phyloP scores from a whole-genome alignment of 345 rosid genomes.

The Sisymbrium altissimum region DNA sequence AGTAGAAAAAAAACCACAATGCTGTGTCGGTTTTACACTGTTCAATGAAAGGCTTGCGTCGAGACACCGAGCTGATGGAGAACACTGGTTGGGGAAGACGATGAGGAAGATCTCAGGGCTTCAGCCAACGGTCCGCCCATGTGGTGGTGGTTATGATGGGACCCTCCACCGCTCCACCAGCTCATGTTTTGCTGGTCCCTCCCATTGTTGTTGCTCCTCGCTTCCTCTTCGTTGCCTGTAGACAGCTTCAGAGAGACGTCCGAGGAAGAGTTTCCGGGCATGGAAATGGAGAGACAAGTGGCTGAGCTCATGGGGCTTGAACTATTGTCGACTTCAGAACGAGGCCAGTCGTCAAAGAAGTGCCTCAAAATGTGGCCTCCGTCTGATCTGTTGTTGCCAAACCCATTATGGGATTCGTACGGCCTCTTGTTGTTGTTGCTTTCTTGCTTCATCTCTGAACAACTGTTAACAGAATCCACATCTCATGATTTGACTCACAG shows the following conservation, averaged over 20 bases:
- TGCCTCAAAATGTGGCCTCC: conserved; percentile 65
- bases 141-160: conserved; percentile 35
- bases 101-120: conserved; percentile 61
- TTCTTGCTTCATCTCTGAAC: conserved; percentile 45
- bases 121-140: conserved; percentile 95
- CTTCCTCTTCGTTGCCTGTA: conserved; percentile 57
- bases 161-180: conserved; percentile 61
- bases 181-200: conserved; percentile 54
- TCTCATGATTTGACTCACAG: background rate
- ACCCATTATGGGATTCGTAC: conserved; percentile 41
- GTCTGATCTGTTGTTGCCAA: conserved; percentile 36
- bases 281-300: conserved; percentile 67
- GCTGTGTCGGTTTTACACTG: conserved; percentile 21
- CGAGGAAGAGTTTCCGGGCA: conserved; percentile 64
- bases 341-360: conserved; percentile 92
- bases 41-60: conserved; percentile 36
- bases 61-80: conserved; percentile 51
- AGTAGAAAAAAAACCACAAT: background rate
- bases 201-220: conserved; percentile 20
- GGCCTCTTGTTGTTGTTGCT: conserved; percentile 36
- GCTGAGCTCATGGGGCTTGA: conserved; percentile 42
- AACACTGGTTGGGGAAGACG: conserved; percentile 77
- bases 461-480: conserved; percentile 34
- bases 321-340: conserved; percentile 45
- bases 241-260: conserved; percentile 87